Conservation (phyloP, 1,284 basidiomycete genomes). For the Trichosporon sp. region DNA sequence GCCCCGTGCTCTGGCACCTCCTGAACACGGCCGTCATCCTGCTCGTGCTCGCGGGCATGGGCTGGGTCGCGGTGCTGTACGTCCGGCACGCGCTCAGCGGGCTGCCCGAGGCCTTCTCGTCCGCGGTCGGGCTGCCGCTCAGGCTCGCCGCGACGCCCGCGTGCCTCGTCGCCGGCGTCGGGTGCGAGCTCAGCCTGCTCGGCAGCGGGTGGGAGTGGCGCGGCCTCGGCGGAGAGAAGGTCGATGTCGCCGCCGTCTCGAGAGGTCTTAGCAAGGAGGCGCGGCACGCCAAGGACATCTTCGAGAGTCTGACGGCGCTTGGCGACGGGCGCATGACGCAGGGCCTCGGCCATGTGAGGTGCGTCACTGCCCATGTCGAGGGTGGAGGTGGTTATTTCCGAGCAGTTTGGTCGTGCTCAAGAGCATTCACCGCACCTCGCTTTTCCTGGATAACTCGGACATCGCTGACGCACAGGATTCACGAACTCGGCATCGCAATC, state of each 20-base stretch:
- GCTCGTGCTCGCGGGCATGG: conserved; percentile 5
- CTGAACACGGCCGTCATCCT: conserved; percentile 25
- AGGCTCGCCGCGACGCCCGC: conserved; percentile 34
- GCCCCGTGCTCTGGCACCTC: conserved; percentile 25
- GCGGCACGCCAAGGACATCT: conserved; percentile 38
- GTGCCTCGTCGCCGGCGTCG: conserved; percentile 29
- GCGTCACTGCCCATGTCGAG: too few species aligned
- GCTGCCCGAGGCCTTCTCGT: background rate
- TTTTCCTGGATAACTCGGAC: background rate
- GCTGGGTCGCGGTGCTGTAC: conserved; percentile 14
- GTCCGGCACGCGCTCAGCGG: conserved; percentile 12
- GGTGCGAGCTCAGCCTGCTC: conserved; percentile 27
- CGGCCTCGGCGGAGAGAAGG: conserved; percentile 6
- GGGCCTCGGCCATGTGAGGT: conserved; percentile 39
- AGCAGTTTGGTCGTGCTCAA: too few species aligned
- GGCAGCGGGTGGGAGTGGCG: conserved; percentile 23
- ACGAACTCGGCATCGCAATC: conserved; percentile 41
- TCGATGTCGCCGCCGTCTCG: conserved; percentile 34
- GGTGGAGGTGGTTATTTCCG: too few species aligned
- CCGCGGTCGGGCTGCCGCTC: conserved; percentile 19
- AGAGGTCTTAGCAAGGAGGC: conserved; percentile 34
- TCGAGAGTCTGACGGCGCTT: conserved; percentile 37
- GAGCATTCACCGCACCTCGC: background rate
- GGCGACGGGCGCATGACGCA: conserved; percentile 33
- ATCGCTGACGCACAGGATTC: conserved; percentile 30